A percentile compares a stretch with the other conserved stretches of the same genome.
phyloP scores from a whole-genome alignment of 768 basidiomycete genomes.

The Panellus pusillus region DNA sequence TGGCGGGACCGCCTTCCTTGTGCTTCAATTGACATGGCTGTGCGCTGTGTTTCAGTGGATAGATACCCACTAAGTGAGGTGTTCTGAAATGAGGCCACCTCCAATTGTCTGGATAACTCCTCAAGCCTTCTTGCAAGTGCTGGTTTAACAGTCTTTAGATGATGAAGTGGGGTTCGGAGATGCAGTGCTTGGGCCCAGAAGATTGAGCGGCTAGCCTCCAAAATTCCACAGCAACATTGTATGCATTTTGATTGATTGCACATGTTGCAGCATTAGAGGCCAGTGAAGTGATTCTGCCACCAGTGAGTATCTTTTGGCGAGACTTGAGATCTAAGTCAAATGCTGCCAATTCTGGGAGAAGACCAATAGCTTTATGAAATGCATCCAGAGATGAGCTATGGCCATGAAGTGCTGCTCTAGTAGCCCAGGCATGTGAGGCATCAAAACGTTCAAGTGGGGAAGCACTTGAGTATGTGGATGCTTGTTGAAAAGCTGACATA shows the following conservation, averaged over 20 bases:
- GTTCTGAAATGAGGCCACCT: conserved; percentile 12
- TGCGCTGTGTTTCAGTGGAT: background rate
- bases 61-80: conserved; percentile 12
- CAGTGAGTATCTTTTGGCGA: background rate
- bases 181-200: conserved; percentile 11
- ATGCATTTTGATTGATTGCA: background rate
- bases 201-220: conserved; percentile 5
- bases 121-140: background rate
- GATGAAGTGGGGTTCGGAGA: conserved; percentile 2
- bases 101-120: background rate
- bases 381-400: conserved; percentile 1
- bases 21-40: conserved; percentile 18
- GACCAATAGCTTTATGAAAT: background rate
- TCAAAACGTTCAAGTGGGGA: too few relatives aligned
- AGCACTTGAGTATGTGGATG: too few relatives aligned
- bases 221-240: conserved; percentile 7
- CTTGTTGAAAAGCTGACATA: too few relatives aligned
- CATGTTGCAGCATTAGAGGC: background rate
- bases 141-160: background rate
- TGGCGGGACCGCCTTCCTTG: conserved; percentile 14
- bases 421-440: too few relatives aligned
- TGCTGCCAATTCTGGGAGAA: conserved; percentile 4
- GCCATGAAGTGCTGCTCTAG: too few relatives aligned
- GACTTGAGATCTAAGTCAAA: conserved; percentile 1
- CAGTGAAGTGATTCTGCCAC: background rate